Percentiles rank a stretch among this genome's conserved stretches.
Evolutionary conservation across 306 rosid species (phyloP).

Genomic region (Parietaria judaica): DNA sequence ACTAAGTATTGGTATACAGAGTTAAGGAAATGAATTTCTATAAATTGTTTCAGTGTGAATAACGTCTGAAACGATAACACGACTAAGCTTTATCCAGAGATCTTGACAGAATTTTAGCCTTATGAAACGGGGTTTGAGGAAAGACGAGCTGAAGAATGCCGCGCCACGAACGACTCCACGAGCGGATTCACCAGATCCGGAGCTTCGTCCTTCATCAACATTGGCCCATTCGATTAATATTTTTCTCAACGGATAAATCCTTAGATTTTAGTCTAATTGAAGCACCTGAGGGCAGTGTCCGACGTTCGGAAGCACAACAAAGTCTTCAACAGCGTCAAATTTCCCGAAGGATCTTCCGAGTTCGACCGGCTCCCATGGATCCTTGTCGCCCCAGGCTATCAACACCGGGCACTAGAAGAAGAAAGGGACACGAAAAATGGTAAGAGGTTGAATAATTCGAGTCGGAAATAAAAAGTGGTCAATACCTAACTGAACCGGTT

Average conservation of each 20-base stretch:
- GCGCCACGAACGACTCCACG: constrained; percentile 82
- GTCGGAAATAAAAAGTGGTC: neutral
- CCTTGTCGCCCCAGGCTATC: constrained; percentile 98
- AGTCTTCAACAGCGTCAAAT: constrained; percentile 79
- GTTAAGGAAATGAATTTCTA: too few relatives aligned
- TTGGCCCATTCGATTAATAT: constrained; percentile 7
- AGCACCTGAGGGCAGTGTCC: constrained; percentile 99
- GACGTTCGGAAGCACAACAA: constrained; percentile 72
- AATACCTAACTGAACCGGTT: too few relatives aligned
- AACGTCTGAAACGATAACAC: too few relatives aligned
- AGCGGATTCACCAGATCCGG: constrained; percentile 87
- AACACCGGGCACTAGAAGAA: constrained; percentile 72
- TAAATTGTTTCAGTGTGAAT: too few relatives aligned
- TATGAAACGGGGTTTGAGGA: neutral
- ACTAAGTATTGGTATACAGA: too few relatives aligned
- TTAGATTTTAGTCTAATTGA: neutral
- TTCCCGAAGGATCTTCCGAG: constrained; percentile 55
- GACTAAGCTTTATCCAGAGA: too few relatives aligned
- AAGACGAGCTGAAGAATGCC: constrained; percentile 45
- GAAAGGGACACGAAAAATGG: neutral
- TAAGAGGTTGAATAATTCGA: too few relatives aligned
- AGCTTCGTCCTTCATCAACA: constrained; percentile 76
- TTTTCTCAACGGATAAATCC: too few relatives aligned
- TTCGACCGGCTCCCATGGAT: constrained; percentile 97
- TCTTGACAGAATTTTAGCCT: too few relatives aligned